A percentile compares a stretch with the other conserved stretches of the same genome.
phyloP scores from a whole-genome alignment of 257 asterid genomes.

The Knoxia roxburghii region DNA sequence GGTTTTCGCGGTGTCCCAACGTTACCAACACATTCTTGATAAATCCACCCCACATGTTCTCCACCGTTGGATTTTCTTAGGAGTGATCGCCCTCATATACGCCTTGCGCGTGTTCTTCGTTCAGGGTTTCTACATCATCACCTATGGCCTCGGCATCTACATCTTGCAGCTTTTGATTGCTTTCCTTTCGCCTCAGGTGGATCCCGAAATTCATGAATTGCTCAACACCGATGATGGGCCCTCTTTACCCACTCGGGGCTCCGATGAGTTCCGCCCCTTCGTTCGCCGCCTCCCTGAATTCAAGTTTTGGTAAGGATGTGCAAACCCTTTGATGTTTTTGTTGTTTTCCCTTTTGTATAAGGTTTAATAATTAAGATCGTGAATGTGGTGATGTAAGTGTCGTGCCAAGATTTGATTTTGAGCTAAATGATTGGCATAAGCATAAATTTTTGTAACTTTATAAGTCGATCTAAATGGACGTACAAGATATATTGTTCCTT shows the following conservation, averaged over 20 bases:
- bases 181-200: conserved; percentile 93
- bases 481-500: not conserved
- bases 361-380: conserved; percentile 9
- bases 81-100: conserved; percentile 48
- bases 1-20: conserved; percentile 52
- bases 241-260: conserved; percentile 77
- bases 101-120: conserved; percentile 67
- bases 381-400: not conserved
- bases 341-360: not conserved
- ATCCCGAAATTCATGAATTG: conserved; percentile 71
- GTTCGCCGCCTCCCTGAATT: conserved; percentile 98
- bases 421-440: not conserved
- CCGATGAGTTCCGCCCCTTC: conserved; percentile 99
- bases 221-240: conserved; percentile 49
- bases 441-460: not conserved
- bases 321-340: not conserved
- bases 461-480: not conserved
- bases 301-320: conserved; percentile 69
- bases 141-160: conserved; percentile 89
- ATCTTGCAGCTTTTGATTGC: conserved; percentile 87
- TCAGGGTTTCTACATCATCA: conserved; percentile 86
- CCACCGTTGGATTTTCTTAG: conserved; percentile 78
- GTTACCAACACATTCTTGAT: conserved; percentile 82
- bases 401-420: not conserved
- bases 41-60: conserved; percentile 77